Base-by-base conservation (phyloP, 2,329 filamentous ascomycete genomes). In the Rutstroemia sp. region DNA sequence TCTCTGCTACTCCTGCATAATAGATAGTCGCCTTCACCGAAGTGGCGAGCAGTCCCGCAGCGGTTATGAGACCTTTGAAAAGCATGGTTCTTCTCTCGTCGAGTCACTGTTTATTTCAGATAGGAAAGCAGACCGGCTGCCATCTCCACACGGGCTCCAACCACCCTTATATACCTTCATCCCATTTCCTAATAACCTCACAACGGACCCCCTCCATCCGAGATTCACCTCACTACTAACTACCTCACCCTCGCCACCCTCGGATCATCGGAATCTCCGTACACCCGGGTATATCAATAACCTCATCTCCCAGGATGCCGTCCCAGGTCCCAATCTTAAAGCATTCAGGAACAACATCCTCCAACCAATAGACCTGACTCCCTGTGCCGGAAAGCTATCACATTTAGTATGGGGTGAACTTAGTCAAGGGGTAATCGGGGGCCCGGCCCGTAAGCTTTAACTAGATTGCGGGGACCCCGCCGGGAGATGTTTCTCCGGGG, bases 1-100 rank as follows among this genome's bases (percentile, higher is more conserved):
- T 76, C 61, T 76, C 74, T 6, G 75, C 73, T 14, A 78, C 75
- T 57, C 75, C 75, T 17, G 75, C 75, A 61, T 76, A 77, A 63
- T 71, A 76, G 60, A 78, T 76, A 2, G 73, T 76, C 5, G 73
- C 73, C 10, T 21, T 30, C 12, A 41, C 45, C n/a, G 52, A 54
- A 49, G 52, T 41, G 1, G 37, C 12, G 3, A 54, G 27, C 23
- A 48, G 25, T 23, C 52, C 52, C 39, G 30, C 16, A 6, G 52
- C 39, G 8, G 45, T 8, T n/a, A 49, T 17, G 12, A 54, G 6
- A 21, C 8, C 19, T 21, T 49, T 54, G n/a, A 54, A 14, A 49
- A 39, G 23, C 52, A 54, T 54, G 8, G 17, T 48, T 14, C 3
- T 12, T 2, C 23, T 6, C 16, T 49, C 39, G 9, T 27, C 12